A percentile compares a stretch with the other conserved stretches of the same genome.
These are phyloP conservation scores for Aspergillus sp. DNA, from an alignment of 2,329 filamentous ascomycete species.

Conservation along the genomic window DNA sequence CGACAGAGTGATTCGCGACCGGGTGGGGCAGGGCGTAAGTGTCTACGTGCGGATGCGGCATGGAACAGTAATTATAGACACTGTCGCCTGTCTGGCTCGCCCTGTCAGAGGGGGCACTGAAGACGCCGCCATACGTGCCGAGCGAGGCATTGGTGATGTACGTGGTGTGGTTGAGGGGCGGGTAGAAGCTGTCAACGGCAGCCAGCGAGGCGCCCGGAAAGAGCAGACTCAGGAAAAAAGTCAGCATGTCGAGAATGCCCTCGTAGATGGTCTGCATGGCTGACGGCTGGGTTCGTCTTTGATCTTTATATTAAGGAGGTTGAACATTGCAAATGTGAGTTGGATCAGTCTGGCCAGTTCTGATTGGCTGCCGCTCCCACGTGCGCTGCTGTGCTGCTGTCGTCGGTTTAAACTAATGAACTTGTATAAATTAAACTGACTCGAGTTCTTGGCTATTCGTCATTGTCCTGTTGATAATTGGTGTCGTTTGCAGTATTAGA, in stretches of 20 bases:
- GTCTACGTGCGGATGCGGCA: constrained; percentile 38
- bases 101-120: constrained; percentile 27
- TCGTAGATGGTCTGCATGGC: constrained; percentile 16
- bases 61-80: constrained; percentile 41
- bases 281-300: too few relatives aligned
- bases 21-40: constrained; percentile 33
- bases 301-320: background rate
- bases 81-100: constrained; percentile 26
- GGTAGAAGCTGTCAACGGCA: constrained; percentile 32
- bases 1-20: constrained; percentile 26
- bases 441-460: too few relatives aligned
- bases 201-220: constrained; percentile 11
- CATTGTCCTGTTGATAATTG: too few relatives aligned
- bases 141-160: constrained; percentile 38
- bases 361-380: too few relatives aligned
- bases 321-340: background rate
- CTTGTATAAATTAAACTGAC: too few relatives aligned
- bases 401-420: too few relatives aligned
- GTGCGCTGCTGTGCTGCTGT: too few relatives aligned
- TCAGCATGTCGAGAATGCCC: constrained; percentile 17
- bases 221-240: constrained; percentile 11
- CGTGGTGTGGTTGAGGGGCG: constrained; percentile 37
- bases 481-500: too few relatives aligned
- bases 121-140: constrained; percentile 39
- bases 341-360: too few relatives aligned